Conservation (phyloP, 176 grass and related monocot species). For the Puya raimondii region DNA sequence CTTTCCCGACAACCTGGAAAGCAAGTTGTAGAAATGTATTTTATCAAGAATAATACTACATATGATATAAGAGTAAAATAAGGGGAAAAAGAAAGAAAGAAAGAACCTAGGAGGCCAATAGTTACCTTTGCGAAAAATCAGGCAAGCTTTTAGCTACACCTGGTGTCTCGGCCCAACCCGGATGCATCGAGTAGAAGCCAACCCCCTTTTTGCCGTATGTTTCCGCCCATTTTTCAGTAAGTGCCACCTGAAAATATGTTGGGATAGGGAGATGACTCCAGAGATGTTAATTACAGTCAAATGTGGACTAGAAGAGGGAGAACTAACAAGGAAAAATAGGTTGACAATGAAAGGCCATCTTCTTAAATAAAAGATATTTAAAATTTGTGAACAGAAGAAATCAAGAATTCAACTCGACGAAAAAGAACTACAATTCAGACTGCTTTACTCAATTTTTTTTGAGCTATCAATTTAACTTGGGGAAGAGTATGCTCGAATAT, state of each 20-base stretch:
- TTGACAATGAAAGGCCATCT: not conserved
- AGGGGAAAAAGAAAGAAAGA: not conserved
- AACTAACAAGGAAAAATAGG: not conserved
- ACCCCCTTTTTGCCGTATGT: conserved; percentile 48
- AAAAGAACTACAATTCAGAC: too few species aligned
- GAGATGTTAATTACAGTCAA: not conserved
- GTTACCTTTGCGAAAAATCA: conserved; percentile 49
- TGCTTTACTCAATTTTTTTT: too few species aligned
- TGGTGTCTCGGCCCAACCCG: conserved; percentile 83
- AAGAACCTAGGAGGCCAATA: not conserved
- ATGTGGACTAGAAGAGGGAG: too few species aligned
- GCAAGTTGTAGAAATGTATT: not conserved
- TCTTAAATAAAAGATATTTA: not conserved
- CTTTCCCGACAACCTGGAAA: conserved; percentile 60
- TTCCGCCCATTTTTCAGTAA: conserved; percentile 78
- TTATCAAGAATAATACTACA: not conserved
- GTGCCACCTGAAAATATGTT: conserved; percentile 44
- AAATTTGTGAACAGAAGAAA: too few species aligned
- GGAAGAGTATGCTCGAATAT: too few species aligned
- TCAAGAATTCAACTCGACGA: too few species aligned
- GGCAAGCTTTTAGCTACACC: conserved; percentile 78
- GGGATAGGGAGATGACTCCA: not conserved
- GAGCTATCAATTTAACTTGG: too few species aligned
- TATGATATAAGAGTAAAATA: too few species aligned
- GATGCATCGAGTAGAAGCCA: conserved; percentile 87